Conservation (phyloP, 177 flowering plant genomes). For the Vitis hybrid region DNA sequence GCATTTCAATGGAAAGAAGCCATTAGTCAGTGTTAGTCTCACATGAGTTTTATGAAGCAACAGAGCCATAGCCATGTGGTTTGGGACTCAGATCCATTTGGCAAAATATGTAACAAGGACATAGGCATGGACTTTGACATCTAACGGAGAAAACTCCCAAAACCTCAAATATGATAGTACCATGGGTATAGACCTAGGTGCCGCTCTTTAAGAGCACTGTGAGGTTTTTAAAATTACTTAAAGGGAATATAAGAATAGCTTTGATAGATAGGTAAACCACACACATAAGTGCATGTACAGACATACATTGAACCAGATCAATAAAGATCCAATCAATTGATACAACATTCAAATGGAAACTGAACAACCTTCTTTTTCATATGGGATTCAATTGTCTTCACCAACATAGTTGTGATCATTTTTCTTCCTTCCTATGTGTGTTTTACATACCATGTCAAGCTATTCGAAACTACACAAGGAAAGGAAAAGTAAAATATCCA, state of each 20-base stretch:
- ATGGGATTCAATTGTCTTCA: background rate
- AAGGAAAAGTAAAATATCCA: constrained; percentile 7
- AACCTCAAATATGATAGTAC: background rate
- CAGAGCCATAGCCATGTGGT: no score
- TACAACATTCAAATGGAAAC: background rate
- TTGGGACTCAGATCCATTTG: no score
- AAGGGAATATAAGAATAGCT: no score
- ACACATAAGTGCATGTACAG: background rate
- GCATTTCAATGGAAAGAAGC: no score
- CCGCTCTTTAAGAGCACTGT: background rate
- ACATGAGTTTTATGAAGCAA: no score
- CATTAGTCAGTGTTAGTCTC: no score
- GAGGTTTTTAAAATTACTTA: no score
- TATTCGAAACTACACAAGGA: background rate
- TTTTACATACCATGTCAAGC: background rate
- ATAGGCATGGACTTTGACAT: no score
- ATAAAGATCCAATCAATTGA: background rate
- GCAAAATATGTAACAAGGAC: no score
- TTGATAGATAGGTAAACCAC: no score
- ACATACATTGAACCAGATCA: background rate
- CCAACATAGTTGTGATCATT: background rate
- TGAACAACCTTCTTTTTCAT: background rate
- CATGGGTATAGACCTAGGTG: background rate
- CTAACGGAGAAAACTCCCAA: no score
- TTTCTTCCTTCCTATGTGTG: background rate